Evolutionary conservation across 805 yeast genomes (phyloP).

Genomic region (Hagleromyces aurorensis): DNA sequence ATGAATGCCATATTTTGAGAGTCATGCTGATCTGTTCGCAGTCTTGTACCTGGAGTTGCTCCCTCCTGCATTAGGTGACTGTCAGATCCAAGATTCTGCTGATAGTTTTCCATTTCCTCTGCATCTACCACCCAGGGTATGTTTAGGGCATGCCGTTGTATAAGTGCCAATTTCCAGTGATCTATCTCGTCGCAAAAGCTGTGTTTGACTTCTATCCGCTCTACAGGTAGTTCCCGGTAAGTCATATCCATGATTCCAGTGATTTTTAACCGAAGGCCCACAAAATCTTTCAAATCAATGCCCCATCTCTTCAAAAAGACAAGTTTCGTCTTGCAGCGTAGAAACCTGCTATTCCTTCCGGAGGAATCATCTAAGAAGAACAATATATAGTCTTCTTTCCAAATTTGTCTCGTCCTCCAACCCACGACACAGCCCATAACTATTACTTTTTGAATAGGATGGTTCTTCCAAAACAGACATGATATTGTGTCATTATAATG

Average conservation of each 20-base stretch:
- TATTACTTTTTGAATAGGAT: constrained; percentile 34
- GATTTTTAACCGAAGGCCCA: constrained; percentile 23
- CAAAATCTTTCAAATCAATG: constrained; percentile 14
- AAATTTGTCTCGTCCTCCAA: constrained; percentile 13
- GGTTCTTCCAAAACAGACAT: constrained; percentile 33
- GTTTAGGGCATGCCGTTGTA: constrained; percentile 17
- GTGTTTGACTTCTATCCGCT: constrained; percentile 20
- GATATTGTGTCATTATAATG: constrained; percentile 6
- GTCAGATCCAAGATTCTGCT: constrained; percentile 1
- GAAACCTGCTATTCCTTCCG: constrained; percentile 2
- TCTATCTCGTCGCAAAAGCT: constrained; percentile 18
- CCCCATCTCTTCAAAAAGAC: constrained; percentile 18
- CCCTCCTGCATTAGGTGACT: not conserved
- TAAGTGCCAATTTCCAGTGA: constrained; percentile 32
- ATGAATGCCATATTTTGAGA: constrained; percentile 9
- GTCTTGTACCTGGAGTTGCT: constrained; percentile 1
- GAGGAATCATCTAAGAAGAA: constrained; percentile 22
- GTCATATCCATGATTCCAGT: constrained; percentile 22
- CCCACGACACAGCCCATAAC: constrained; percentile 34
- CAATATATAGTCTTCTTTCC: constrained; percentile 15
- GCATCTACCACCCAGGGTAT: constrained; percentile 31
- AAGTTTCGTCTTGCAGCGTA: constrained; percentile 25
- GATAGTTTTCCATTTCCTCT: constrained; percentile 1
- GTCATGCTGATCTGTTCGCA: constrained; percentile 1
- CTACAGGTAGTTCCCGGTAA: constrained; percentile 29